A percentile compares a stretch with the other conserved stretches of the same genome.
These are phyloP conservation scores for Diaporthe batatas DNA, from an alignment of 2,329 filamentous ascomycete genomes.

Conservation along the genomic window DNA sequence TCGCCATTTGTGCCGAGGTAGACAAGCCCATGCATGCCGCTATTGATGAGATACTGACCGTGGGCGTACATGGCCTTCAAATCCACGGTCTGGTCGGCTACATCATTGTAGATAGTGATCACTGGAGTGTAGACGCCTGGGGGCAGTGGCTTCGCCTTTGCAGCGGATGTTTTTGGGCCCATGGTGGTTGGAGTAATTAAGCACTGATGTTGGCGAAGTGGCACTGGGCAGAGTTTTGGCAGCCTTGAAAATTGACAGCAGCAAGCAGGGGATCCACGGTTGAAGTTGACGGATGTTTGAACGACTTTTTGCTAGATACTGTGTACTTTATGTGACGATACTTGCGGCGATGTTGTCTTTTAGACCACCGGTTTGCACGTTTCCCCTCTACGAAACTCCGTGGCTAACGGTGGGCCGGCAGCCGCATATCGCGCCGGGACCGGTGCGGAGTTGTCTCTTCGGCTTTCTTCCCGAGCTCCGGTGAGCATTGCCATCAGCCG, in stretches of 20 bases:
- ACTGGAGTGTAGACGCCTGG: conserved; percentile 62
- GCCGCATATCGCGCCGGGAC: conserved; percentile 1
- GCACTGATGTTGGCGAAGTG: no score
- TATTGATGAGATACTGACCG: conserved; percentile 56
- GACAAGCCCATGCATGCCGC: conserved; percentile 61
- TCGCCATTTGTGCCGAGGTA: conserved; percentile 63
- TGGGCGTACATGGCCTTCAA: conserved; percentile 60
- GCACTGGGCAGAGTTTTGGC: no score
- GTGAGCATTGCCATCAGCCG: neutral
- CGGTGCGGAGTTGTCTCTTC: neutral
- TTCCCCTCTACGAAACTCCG: neutral
- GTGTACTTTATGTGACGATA: neutral
- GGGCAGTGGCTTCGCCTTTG: conserved; percentile 56
- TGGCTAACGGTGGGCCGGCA: neutral
- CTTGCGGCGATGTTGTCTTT: neutral
- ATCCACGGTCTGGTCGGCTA: conserved; percentile 57
- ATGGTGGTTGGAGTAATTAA: neutral
- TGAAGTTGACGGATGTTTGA: neutral
- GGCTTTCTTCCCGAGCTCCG: conserved; percentile 24
- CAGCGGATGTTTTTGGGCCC: conserved; percentile 43
- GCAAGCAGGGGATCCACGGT: neutral
- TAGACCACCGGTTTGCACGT: neutral
- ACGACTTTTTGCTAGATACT: neutral
- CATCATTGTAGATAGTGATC: conserved; percentile 59
- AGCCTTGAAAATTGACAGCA: no score